These are phyloP conservation scores for Pouteria glomerata DNA, from an alignment of 148 eudicot genomes.

Conservation along the genomic window DNA sequence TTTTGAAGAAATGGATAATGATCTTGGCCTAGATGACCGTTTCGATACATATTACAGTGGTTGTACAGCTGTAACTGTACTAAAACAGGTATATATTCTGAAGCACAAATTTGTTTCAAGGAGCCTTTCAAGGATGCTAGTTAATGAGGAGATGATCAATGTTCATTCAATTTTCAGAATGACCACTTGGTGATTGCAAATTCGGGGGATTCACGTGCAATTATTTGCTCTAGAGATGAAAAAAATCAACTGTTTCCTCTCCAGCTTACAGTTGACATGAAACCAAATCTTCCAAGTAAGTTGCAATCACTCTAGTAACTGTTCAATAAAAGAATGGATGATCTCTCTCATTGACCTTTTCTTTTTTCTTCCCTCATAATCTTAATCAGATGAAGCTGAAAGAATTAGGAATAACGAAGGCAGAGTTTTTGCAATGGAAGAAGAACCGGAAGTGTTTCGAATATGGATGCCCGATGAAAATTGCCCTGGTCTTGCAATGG, in stretches of 20 bases:
- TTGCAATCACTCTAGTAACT: background rate
- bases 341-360: background rate
- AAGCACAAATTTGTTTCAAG: background rate
- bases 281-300: slow-evolving; percentile 59
- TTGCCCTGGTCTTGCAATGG: slow-evolving; percentile 90
- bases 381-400: slow-evolving; percentile 44
- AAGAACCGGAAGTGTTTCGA: slow-evolving; percentile 59
- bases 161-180: slow-evolving; percentile 30
- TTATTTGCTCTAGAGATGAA: slow-evolving; percentile 56
- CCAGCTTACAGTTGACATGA: slow-evolving; percentile 78
- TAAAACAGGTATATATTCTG: slow-evolving; percentile 56
- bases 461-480: slow-evolving; percentile 77
- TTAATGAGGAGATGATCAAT: background rate
- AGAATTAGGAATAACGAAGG: slow-evolving; percentile 52
- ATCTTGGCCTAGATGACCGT: slow-evolving; percentile 40
- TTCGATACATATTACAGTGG: slow-evolving; percentile 84
- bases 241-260: slow-evolving; percentile 39
- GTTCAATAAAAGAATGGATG: background rate
- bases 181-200: slow-evolving; percentile 62
- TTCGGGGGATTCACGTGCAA: slow-evolving; percentile 86
- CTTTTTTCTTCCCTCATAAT: background rate
- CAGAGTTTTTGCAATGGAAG: slow-evolving; percentile 57
- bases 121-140: background rate
- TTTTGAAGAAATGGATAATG: slow-evolving; percentile 56
- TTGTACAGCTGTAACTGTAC: slow-evolving; percentile 52